A percentile compares a stretch with the other conserved stretches of the same genome.
Evolutionary conservation across 257 asterid genomes (phyloP).

Genomic region (Euphrasia confusa): DNA sequence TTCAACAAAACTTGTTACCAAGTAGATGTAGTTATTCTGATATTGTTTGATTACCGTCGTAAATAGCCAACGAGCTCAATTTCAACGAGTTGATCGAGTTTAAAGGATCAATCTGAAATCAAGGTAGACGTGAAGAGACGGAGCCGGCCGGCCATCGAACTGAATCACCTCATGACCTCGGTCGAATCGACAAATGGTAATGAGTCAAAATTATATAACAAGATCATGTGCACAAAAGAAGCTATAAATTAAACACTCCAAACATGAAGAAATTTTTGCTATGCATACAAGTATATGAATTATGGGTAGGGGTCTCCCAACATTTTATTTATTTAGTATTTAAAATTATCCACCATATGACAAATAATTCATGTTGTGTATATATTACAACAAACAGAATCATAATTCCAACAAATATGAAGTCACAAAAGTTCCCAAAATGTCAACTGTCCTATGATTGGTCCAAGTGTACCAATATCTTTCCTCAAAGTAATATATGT

Average conservation of each 20-base stretch:
- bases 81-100: too few relatives aligned
- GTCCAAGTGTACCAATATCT: constrained; percentile 30
- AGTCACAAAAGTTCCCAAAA: constrained; percentile 33
- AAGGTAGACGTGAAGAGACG: too few relatives aligned
- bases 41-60: not conserved
- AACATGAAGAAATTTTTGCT: too few relatives aligned
- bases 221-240: not conserved
- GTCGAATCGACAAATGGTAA: too few relatives aligned
- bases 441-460: constrained; percentile 28
- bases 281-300: too few relatives aligned
- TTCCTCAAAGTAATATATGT: constrained; percentile 20
- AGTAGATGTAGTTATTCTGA: not conserved
- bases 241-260: not conserved
- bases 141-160: too few relatives aligned
- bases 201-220: too few relatives aligned
- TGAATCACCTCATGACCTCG: too few relatives aligned
- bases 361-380: constrained; percentile 23
- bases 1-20: not conserved
- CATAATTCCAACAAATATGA: constrained; percentile 27
- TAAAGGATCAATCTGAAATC: too few relatives aligned
- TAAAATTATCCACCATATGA: constrained; percentile 23
- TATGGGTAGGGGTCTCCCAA: too few relatives aligned
- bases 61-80: too few relatives aligned
- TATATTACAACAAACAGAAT: constrained; percentile 32
- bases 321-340: not conserved